Conservation (phyloP, 768 basidiomycete genomes). For the Psilocybe azurescens region DNA sequence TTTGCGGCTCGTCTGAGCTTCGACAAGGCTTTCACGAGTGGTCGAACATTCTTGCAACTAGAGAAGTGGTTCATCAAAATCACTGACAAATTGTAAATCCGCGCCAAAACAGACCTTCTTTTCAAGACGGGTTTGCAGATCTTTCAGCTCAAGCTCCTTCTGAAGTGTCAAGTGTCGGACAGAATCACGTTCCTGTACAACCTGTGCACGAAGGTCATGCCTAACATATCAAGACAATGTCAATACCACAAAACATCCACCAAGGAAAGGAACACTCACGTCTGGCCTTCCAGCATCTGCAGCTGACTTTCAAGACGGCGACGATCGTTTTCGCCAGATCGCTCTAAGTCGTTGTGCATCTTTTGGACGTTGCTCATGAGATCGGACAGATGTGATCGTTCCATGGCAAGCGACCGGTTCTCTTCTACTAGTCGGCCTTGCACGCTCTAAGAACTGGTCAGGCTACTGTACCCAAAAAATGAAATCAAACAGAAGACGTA, state of each 20-base stretch:
- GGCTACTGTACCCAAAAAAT: background rate
- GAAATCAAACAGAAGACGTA: conserved; percentile 32
- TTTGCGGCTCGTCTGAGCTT: conserved; percentile 78
- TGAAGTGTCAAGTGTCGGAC: conserved; percentile 77
- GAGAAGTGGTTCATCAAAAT: conserved; percentile 16
- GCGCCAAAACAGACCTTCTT: conserved; percentile 55
- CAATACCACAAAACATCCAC: background rate
- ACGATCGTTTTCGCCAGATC: conserved; percentile 83
- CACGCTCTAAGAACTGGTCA: conserved; percentile 54
- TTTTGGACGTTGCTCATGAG: conserved; percentile 89
- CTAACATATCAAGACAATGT: conserved; percentile 38
- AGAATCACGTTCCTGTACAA: conserved; percentile 76
- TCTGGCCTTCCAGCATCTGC: conserved; percentile 78
- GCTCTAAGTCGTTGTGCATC: conserved; percentile 89
- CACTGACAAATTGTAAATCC: background rate
- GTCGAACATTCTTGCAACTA: conserved; percentile 70
- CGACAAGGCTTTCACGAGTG: conserved; percentile 71
- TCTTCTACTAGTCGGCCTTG: conserved; percentile 86
- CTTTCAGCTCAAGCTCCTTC: conserved; percentile 81
- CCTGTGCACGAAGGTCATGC: conserved; percentile 73
- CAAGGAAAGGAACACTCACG: conserved; percentile 49
- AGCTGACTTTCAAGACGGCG: conserved; percentile 81
- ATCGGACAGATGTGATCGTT: conserved; percentile 85
- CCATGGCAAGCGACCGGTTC: conserved; percentile 78
- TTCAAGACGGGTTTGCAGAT: conserved; percentile 75